phyloP scores from a whole-genome alignment of 1,284 basidiomycete genomes.

The Gomphus bonarii region DNA sequence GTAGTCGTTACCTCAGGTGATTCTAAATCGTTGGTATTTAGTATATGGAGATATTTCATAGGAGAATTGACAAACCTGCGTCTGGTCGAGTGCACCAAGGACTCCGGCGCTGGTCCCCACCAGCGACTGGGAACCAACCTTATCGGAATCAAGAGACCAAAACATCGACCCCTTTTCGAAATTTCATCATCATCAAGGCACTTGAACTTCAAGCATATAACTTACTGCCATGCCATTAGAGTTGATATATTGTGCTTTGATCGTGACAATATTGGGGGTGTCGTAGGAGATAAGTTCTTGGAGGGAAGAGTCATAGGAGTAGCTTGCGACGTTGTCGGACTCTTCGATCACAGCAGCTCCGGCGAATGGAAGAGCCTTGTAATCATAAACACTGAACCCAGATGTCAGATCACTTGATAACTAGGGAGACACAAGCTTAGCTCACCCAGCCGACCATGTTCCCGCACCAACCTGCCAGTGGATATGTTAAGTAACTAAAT shows the following conservation, averaged over 20 bases:
- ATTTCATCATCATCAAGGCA: neutral
- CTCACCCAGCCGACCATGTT: constrained; percentile 47
- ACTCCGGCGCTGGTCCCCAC: constrained; percentile 37
- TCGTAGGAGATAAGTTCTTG: constrained; percentile 74
- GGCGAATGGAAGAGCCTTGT: constrained; percentile 61
- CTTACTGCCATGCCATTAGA: constrained; percentile 46
- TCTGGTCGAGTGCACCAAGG: constrained; percentile 47
- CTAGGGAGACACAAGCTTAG: neutral
- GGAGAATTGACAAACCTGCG: constrained; percentile 23
- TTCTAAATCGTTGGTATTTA: constrained; percentile 30
- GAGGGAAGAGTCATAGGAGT: constrained; percentile 61
- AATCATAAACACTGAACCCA: constrained; percentile 47
- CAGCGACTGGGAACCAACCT: constrained; percentile 43
- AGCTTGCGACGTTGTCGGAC: constrained; percentile 62
- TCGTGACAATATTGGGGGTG: constrained; percentile 56
- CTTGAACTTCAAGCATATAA: neutral
- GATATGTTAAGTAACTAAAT: neutral
- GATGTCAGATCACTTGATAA: neutral
- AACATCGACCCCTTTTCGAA: constrained; percentile 51
- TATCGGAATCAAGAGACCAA: constrained; percentile 62
- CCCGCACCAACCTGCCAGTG: constrained; percentile 73
- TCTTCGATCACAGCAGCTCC: constrained; percentile 65
- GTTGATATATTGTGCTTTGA: constrained; percentile 72
- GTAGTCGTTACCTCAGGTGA: constrained; percentile 42
- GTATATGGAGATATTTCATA: neutral